phyloP scores from a whole-genome alignment of 2,329 filamentous ascomycete species.

The Ophiostoma pallidulum region DNA sequence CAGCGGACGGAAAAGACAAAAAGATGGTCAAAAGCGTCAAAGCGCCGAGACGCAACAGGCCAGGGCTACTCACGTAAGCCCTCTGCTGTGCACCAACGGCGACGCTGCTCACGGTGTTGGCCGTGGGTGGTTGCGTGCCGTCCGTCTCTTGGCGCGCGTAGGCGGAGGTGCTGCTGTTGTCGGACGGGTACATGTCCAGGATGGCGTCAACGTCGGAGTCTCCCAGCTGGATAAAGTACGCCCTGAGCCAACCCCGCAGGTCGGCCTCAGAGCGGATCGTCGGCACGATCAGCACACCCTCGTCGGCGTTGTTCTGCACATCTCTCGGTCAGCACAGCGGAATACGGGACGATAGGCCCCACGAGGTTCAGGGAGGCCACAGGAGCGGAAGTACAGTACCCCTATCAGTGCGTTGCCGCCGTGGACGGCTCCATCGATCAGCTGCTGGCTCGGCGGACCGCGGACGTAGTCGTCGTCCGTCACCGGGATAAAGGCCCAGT shows the following conservation, averaged over 20 bases:
- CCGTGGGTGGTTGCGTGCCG: constrained; percentile 21
- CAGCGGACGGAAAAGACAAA: not conserved
- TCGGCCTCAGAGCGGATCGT: constrained; percentile 32
- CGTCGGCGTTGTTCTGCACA: constrained; percentile 42
- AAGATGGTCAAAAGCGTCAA: too few relatives aligned
- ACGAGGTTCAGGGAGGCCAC: too few relatives aligned
- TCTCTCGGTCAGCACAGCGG: too few relatives aligned
- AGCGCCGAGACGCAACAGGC: too few relatives aligned
- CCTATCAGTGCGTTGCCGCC: constrained; percentile 18
- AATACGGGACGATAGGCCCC: too few relatives aligned
- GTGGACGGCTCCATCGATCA: constrained; percentile 24
- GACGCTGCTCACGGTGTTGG: constrained; percentile 21
- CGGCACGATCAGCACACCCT: constrained; percentile 36
- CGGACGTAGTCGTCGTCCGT: constrained; percentile 26
- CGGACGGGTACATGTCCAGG: not conserved
- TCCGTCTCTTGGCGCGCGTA: constrained; percentile 24
- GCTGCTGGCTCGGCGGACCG: constrained; percentile 23
- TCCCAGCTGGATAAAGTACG: constrained; percentile 27
- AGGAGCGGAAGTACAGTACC: too few relatives aligned
- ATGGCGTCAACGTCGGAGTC: not conserved
- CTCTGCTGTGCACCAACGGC: constrained; percentile 40
- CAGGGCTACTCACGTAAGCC: constrained; percentile 27
- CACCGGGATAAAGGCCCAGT: constrained; percentile 26
- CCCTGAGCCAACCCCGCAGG: constrained; percentile 30
- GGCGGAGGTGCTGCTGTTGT: not conserved